phyloP scores from a whole-genome alignment of 2,329 filamentous ascomycete species.

The Ceratocystis albifundus region DNA sequence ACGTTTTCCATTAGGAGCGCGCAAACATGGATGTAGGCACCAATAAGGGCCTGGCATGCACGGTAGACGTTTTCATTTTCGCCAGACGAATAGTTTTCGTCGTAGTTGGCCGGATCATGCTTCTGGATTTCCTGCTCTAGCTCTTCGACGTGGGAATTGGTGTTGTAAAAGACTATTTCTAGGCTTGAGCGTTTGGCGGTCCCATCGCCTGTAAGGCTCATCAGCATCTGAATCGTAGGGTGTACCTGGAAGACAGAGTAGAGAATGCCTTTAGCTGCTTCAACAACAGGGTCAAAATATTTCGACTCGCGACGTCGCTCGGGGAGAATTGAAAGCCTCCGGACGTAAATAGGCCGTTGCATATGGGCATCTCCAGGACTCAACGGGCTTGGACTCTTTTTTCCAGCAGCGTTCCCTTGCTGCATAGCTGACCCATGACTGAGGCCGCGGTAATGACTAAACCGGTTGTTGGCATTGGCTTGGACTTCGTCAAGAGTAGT shows the following conservation, averaged over 20 bases:
- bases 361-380: constrained; percentile 48
- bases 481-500: constrained; percentile 52
- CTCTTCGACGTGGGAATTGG: constrained; percentile 54
- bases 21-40: constrained; percentile 55
- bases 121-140: constrained; percentile 54
- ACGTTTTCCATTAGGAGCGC: constrained; percentile 49
- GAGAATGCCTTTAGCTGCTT: constrained; percentile 54
- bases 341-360: constrained; percentile 51
- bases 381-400: constrained; percentile 41
- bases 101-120: constrained; percentile 39
- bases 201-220: constrained; percentile 49
- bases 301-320: constrained; percentile 52
- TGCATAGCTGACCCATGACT: constrained; percentile 60
- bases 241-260: constrained; percentile 59
- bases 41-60: constrained; percentile 51
- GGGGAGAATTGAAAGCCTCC: constrained; percentile 51
- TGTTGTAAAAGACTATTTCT: constrained; percentile 57
- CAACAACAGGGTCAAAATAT: constrained; percentile 48
- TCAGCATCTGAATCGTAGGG: constrained; percentile 54
- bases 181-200: constrained; percentile 51
- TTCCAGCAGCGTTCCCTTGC: constrained; percentile 33
- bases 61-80: constrained; percentile 54
- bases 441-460: constrained; percentile 54
- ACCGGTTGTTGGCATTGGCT: constrained; percentile 44
- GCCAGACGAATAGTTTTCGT: constrained; percentile 34